phyloP scores from a whole-genome alignment of 2,329 filamentous ascomycete species.

The Zymoseptoria ardabiliae region DNA sequence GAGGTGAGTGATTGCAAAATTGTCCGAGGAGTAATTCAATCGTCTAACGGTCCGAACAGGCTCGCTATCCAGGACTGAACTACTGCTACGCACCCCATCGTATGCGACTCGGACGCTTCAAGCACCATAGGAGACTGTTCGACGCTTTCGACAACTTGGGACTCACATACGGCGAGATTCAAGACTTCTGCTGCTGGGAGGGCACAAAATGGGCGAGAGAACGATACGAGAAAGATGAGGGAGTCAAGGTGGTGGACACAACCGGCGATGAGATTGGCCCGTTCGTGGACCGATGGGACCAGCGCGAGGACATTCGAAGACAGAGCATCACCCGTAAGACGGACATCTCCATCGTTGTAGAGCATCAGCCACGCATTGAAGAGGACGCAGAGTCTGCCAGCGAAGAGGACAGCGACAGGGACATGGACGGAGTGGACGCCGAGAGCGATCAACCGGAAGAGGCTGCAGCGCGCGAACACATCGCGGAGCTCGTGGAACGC shows the following conservation, averaged over 20 bases:
- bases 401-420: constrained; percentile 12
- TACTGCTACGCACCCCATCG: constrained; percentile 67
- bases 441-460: constrained; percentile 15
- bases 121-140: constrained; percentile 69
- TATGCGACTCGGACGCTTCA: constrained; percentile 68
- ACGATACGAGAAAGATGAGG: constrained; percentile 69
- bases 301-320: constrained; percentile 18
- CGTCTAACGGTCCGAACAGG: constrained; percentile 24
- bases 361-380: constrained; percentile 19
- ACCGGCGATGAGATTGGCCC: constrained; percentile 60
- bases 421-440: constrained; percentile 15
- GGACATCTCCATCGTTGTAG: constrained; percentile 27
- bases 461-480: constrained; percentile 20
- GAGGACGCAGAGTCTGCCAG: constrained; percentile 15
- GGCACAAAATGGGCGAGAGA: constrained; percentile 78
- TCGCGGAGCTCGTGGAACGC: constrained; percentile 20
- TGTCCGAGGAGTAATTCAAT: neutral
- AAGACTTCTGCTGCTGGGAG: constrained; percentile 70
- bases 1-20: constrained; percentile 38
- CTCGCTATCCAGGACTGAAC: constrained; percentile 74
- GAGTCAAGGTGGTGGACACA: constrained; percentile 62
- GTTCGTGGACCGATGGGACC: constrained; percentile 45
- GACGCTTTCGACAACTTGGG: constrained; percentile 64
- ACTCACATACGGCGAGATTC: constrained; percentile 63
- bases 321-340: constrained; percentile 28